phyloP scores from a whole-genome alignment of 2,329 filamentous ascomycete genomes.

The Curvularia sp. region DNA sequence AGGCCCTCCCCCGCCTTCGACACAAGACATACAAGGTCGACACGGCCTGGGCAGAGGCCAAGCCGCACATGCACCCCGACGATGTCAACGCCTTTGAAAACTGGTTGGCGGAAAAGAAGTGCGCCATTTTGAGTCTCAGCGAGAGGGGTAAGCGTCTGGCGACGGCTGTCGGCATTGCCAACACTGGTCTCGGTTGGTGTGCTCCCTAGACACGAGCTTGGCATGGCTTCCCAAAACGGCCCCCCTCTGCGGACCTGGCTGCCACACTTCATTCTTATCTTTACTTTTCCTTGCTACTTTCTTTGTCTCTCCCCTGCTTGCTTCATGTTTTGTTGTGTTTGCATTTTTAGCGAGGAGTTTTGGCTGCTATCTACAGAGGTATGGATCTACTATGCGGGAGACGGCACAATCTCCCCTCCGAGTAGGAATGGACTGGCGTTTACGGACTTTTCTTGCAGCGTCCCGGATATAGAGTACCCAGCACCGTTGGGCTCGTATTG shows the following conservation, averaged over 20 bases:
- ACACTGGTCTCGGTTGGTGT: constrained; percentile 46
- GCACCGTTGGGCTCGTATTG: constrained; percentile 5
- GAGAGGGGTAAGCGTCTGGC: constrained; percentile 40
- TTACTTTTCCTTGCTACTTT: too few species aligned
- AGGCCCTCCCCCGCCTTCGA: constrained; percentile 53
- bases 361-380: constrained; percentile 26
- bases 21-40: constrained; percentile 49
- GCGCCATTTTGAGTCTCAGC: constrained; percentile 42
- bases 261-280: constrained; percentile 8
- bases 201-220: constrained; percentile 35
- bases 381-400: constrained; percentile 28
- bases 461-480: not conserved
- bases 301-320: too few species aligned
- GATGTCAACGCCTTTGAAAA: constrained; percentile 46
- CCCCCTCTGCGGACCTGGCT: constrained; percentile 12
- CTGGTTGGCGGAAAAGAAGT: constrained; percentile 51
- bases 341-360: constrained; percentile 36
- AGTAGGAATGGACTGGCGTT: constrained; percentile 17
- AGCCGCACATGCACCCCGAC: constrained; percentile 31
- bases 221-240: constrained; percentile 14
- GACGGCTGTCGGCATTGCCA: constrained; percentile 29
- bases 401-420: constrained; percentile 20
- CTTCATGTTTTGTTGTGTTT: constrained; percentile 7
- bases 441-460: constrained; percentile 7
- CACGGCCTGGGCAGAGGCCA: constrained; percentile 43